Evolutionary conservation across 2,329 filamentous ascomycete genomes (phyloP).

Genomic region (Pseudogymnoascus destructans): DNA sequence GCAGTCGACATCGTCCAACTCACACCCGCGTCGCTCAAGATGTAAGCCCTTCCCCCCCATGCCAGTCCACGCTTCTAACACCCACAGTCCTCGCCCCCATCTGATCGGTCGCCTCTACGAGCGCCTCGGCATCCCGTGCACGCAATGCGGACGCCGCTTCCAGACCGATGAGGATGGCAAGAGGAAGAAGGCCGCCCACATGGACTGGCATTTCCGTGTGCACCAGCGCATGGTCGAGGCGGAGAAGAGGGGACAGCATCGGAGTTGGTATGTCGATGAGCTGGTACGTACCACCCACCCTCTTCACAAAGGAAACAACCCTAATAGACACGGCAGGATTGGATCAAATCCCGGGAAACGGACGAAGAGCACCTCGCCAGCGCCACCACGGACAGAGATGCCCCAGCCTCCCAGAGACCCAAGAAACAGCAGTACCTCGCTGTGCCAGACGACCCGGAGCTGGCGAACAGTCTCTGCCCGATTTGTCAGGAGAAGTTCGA

Average conservation of each 20-base stretch:
- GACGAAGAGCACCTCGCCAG: constrained; percentile 49
- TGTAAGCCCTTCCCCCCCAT: constrained; percentile 36
- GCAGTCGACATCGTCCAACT: constrained; percentile 41
- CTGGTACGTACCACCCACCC: constrained; percentile 40
- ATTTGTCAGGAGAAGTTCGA: constrained; percentile 95
- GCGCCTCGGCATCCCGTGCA: constrained; percentile 72
- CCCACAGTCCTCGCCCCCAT: constrained; percentile 54
- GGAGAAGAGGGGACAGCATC: constrained; percentile 73
- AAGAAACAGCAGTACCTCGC: constrained; percentile 57
- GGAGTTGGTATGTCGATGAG: constrained; percentile 91
- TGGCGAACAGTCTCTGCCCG: constrained; percentile 68
- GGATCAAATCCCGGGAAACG: constrained; percentile 73
- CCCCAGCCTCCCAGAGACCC: constrained; percentile 28
- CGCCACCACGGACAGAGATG: constrained; percentile 27
- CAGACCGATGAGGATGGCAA: constrained; percentile 62
- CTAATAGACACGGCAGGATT: constrained; percentile 47
- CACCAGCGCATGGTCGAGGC: constrained; percentile 81
- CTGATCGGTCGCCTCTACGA: constrained; percentile 67
- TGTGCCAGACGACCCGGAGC: constrained; percentile 64
- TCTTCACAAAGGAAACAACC: constrained; percentile 3
- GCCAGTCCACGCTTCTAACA: constrained; percentile 13
- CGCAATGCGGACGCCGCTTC: constrained; percentile 84
- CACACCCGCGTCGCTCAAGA: constrained; percentile 57
- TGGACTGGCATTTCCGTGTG: constrained; percentile 97
- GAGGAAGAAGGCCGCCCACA: constrained; percentile 76